phyloP scores from a whole-genome alignment of 2,329 filamentous ascomycete species.

The Pezicula radicicola region DNA sequence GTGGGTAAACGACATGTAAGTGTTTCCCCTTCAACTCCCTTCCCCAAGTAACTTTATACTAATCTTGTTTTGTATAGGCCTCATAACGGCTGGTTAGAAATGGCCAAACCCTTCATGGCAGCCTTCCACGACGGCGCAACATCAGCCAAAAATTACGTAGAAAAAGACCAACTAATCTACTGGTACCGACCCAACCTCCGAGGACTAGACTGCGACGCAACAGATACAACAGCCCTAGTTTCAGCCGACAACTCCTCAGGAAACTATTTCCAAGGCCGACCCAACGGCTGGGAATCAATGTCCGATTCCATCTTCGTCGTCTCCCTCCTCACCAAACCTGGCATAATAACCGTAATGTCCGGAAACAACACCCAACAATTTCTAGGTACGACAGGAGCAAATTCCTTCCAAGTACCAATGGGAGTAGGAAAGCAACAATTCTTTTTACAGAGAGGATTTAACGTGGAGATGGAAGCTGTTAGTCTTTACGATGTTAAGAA shows the following conservation, averaged over 20 bases:
- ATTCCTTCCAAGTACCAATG: conserved; percentile 16
- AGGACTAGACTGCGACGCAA: conserved; percentile 27
- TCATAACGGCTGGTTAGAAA: conserved; percentile 44
- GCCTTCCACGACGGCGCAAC: conserved; percentile 11
- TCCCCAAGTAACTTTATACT: no score
- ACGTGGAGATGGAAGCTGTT: conserved; percentile 11
- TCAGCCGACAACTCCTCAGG: conserved; percentile 13
- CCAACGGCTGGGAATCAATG: conserved; percentile 28
- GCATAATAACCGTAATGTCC: conserved; percentile 25
- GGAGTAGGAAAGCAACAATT: conserved; percentile 17
- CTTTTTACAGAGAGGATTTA: conserved; percentile 8
- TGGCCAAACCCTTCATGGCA: conserved; percentile 20
- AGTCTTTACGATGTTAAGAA: conserved; percentile 14
- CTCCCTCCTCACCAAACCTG: conserved; percentile 23
- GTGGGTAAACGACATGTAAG: conserved; percentile 25
- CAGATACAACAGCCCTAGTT: conserved; percentile 27
- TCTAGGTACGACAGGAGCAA: conserved; percentile 13
- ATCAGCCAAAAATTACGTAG: conserved; percentile 12
- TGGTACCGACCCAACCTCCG: conserved; percentile 36
- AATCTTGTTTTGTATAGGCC: conserved; percentile 28
- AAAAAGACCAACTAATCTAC: conserved; percentile 29
- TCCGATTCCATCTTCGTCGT: conserved; percentile 20
- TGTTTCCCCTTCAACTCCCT: no score
- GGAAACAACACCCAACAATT: conserved; percentile 18
- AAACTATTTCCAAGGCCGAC: conserved; percentile 20